A percentile compares a stretch with the other conserved stretches of the same genome.
phyloP scores from a whole-genome alignment of 164 flowering plant genomes.

The Nymphaea thermarum region DNA sequence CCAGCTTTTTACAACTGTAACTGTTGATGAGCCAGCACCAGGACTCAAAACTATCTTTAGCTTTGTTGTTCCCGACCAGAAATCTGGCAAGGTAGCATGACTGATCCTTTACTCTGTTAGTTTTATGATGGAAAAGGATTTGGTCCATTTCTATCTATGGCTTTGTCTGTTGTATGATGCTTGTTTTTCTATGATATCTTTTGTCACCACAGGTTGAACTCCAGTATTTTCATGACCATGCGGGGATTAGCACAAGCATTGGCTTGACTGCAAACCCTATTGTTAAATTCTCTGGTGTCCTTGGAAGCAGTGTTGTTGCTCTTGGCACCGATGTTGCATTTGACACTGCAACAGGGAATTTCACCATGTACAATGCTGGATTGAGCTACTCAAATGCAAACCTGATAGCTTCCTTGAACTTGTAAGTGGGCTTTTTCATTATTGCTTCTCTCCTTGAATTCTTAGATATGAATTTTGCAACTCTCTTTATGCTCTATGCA shows the following conservation, averaged over 20 bases:
- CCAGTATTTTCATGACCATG: constrained; percentile 16
- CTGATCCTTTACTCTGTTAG: background rate
- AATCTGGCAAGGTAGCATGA: constrained; percentile 63
- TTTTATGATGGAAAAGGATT: background rate
- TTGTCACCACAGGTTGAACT: constrained; percentile 27
- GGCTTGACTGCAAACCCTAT: constrained; percentile 57
- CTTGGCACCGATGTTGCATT: constrained; percentile 46
- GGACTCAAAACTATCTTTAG: constrained; percentile 61
- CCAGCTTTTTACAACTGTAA: constrained; percentile 49
- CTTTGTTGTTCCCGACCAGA: constrained; percentile 59
- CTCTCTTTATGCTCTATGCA: background rate
- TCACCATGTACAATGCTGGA: constrained; percentile 45
- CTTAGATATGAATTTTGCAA: background rate
- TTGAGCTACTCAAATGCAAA: constrained; percentile 31
- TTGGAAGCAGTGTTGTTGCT: constrained; percentile 30
- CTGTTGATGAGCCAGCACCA: constrained; percentile 58
- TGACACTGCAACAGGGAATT: constrained; percentile 34
- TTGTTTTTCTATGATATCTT: background rate
- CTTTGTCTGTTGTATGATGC: too few relatives aligned
- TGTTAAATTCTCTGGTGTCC: constrained; percentile 45
- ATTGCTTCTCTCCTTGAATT: background rate
- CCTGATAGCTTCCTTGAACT: constrained; percentile 40
- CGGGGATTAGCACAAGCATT: constrained; percentile 34
- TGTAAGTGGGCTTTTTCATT: constrained; percentile 25
- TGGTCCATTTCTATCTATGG: too few relatives aligned